A percentile compares a stretch with the other conserved stretches of the same genome.
Evolutionary conservation across 768 basidiomycete species (phyloP).

Genomic region (Dendrothele bispora): DNA sequence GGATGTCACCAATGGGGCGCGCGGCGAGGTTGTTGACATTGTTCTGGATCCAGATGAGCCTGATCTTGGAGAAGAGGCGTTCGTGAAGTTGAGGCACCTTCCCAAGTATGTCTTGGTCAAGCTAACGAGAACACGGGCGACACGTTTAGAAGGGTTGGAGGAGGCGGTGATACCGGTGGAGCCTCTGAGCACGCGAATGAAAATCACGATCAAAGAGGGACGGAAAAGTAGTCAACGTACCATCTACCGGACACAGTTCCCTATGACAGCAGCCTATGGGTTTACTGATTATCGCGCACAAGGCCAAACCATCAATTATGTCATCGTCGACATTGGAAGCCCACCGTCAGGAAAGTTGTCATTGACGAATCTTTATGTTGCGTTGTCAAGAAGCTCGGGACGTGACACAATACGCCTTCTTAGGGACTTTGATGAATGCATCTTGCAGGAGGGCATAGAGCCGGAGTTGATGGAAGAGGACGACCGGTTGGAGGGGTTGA

Average conservation of each 20-base stretch:
- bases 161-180: constrained; percentile 30
- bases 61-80: background rate
- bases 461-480: no score
- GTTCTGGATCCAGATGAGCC: constrained; percentile 29
- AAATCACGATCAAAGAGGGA: constrained; percentile 12
- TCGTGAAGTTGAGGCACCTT: constrained; percentile 23
- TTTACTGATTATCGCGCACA: constrained; percentile 44
- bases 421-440: no score
- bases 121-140: constrained; percentile 24
- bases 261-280: constrained; percentile 36
- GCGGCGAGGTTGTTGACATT: constrained; percentile 23
- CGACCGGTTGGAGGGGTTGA: no score
- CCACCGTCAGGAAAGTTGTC: constrained; percentile 21
- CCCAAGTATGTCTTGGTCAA: constrained; percentile 32
- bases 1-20: constrained; percentile 31
- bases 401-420: no score
- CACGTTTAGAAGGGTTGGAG: constrained; percentile 25
- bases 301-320: constrained; percentile 38
- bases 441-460: no score
- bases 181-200: constrained; percentile 18
- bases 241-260: constrained; percentile 22
- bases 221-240: background rate
- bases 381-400: no score
- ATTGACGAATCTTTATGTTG: no score
- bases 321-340: constrained; percentile 36